Evolutionary conservation across 1,284 basidiomycete species (phyloP), one percentile per base, ranked within the genome.

Genomic region (Porogramme epimiltina): DNA sequence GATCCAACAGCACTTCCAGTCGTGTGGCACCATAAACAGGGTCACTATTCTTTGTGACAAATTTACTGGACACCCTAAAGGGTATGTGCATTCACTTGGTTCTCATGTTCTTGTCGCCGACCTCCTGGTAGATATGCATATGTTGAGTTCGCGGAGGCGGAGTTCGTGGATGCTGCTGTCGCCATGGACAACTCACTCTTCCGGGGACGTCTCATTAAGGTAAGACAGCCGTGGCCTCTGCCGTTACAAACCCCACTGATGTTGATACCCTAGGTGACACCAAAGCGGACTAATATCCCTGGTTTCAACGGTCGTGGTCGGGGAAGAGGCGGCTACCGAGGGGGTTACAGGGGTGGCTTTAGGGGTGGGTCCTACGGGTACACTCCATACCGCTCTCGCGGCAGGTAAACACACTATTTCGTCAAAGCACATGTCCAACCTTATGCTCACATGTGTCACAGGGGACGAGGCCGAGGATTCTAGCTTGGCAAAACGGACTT

Each of bases 41-140:
- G 95, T 99, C 45, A 99, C 97, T 0, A 99, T 99, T 66, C 84
- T 99, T 23, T 99, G 97, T 72, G 97, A 99, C 81, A 99, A 99
- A 76, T 99, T 98, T 72, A 98, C 96, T 16, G 97, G 97, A 40
- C 96, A 98, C 77, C 96, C 97, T 37, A 99, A 98, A 85, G 97
- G 96, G 93, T 95, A 61, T 56, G 85, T 37, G 31, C 20, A 13
- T 11, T 13, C 39, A 1, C 24, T 28, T 16, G 10, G 9, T 18
- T 9, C 18, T 22, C 6, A 4, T 19, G 13, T 45, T 28, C 4
- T 4, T 36, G n/a, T n/a, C 4, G 23, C 41, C 22, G 10, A 43
- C 41, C 31, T 49, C 44, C 37, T 38, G 19, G 10, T 13, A 13
- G 34, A 6, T 99, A 92, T 75, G 96, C 96, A 46, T 99, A 99